A percentile compares a stretch with the other conserved stretches of the same genome.
Conservation (phyloP, 2,329 filamentous ascomycete genomes). For the Fusarium nygamai region DNA sequence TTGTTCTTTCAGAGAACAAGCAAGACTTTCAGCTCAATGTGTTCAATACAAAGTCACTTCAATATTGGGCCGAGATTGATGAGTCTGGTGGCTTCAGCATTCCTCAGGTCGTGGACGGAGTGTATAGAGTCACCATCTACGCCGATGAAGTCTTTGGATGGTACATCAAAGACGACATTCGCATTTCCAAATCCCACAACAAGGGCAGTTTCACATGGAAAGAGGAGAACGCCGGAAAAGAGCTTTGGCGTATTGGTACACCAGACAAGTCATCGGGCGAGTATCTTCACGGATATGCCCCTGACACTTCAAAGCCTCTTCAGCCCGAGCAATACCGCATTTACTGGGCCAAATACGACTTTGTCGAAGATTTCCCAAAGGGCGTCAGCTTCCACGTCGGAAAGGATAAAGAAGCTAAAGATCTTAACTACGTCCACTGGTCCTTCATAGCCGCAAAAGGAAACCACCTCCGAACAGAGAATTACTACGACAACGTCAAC, state of each 20-base stretch:
- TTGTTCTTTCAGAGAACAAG: conserved; percentile 56
- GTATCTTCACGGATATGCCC: conserved; percentile 64
- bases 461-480: conserved; percentile 54
- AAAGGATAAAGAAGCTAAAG: conserved; percentile 54
- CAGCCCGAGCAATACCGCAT: conserved; percentile 65
- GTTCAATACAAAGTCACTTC: conserved; percentile 60
- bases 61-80: conserved; percentile 68
- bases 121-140: conserved; percentile 31
- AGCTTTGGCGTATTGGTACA: conserved; percentile 28
- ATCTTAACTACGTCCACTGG: conserved; percentile 73
- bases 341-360: conserved; percentile 70
- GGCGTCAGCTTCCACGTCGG: conserved; percentile 67
- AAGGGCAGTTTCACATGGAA: conserved; percentile 6
- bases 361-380: conserved; percentile 63
- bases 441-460: conserved; percentile 66
- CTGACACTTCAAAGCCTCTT: conserved; percentile 57
- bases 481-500: conserved; percentile 59
- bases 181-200: conserved; percentile 47
- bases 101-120: conserved; percentile 23
- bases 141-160: conserved; percentile 33
- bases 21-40: conserved; percentile 52
- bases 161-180: conserved; percentile 47
- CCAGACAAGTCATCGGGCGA: conserved; percentile 67
- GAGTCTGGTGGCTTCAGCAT: conserved; percentile 48
- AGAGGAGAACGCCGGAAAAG: conserved; percentile 23